A percentile compares a stretch with the other conserved stretches of the same genome.
phyloP scores from a whole-genome alignment of 345 rosid genomes.

The Eucalyptus polyanthemos region DNA sequence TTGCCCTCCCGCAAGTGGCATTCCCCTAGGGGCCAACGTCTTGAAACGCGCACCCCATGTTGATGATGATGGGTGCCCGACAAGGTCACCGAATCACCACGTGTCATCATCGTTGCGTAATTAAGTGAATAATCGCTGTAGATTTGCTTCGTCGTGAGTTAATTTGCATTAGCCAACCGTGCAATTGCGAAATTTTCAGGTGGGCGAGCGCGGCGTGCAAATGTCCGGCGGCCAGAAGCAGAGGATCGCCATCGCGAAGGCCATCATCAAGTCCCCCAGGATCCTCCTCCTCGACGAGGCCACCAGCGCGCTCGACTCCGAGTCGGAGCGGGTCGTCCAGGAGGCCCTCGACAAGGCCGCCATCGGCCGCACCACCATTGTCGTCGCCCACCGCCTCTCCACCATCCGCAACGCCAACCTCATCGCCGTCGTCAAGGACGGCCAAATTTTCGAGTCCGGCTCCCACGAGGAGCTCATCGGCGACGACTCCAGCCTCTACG shows the following conservation, averaged over 20 bases:
- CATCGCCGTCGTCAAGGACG: conserved; percentile 44
- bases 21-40: neutral
- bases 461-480: conserved; percentile 53
- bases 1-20: neutral
- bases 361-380: conserved; percentile 56
- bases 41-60: neutral
- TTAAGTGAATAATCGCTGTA: neutral
- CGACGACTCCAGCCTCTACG: conserved; percentile 28
- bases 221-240: conserved; percentile 91
- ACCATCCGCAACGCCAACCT: conserved; percentile 53
- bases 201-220: conserved; percentile 74
- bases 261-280: conserved; percentile 61
- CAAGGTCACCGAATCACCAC: neutral
- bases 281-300: conserved; percentile 79
- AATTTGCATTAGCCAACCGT: neutral
- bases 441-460: conserved; percentile 36
- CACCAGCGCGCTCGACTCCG: conserved; percentile 72
- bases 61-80: neutral
- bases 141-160: neutral
- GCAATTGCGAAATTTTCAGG: conserved; percentile 14
- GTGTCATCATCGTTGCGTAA: neutral
- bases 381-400: conserved; percentile 77
- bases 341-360: conserved; percentile 69
- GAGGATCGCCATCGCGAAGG: conserved; percentile 70
- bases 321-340: conserved; percentile 65